A percentile compares a stretch with the other conserved stretches of the same genome.
Evolutionary conservation across 1,139 yeast genomes (phyloP).

Genomic region (Candida dubliniensis): DNA sequence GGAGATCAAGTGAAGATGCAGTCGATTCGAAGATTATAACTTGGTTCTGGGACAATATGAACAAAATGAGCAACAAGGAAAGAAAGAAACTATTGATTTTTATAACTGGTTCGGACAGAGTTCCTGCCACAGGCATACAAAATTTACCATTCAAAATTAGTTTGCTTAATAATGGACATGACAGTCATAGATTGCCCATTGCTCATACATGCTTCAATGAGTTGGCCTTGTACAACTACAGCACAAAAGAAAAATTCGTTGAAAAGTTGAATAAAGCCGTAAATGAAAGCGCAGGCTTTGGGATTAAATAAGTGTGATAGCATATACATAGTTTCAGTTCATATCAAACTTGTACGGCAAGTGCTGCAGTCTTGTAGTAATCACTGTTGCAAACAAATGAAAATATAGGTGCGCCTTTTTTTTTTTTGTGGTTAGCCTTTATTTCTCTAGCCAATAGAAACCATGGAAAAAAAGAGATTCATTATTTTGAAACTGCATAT

Average conservation of each 20-base stretch:
- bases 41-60: conserved; percentile 88
- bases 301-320: conserved; percentile 54
- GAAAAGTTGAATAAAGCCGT: conserved; percentile 66
- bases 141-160: conserved; percentile 69
- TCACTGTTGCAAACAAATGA: too few relatives aligned
- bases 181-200: conserved; percentile 61
- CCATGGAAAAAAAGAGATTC: conserved; percentile 4
- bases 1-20: conserved; percentile 39
- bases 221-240: conserved; percentile 70
- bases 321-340: too few relatives aligned
- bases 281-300: conserved; percentile 83
- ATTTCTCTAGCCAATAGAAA: conserved; percentile 6
- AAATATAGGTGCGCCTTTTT: background rate
- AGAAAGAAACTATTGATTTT: conserved; percentile 71
- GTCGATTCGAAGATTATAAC: conserved; percentile 39
- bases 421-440: background rate
- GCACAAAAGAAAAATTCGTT: conserved; percentile 49
- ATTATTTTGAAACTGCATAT: conserved; percentile 9
- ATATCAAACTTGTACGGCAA: too few relatives aligned
- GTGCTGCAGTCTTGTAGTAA: too few relatives aligned
- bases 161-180: conserved; percentile 44
- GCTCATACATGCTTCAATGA: conserved; percentile 97
- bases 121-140: conserved; percentile 89
- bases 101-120: conserved; percentile 86
- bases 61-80: conserved; percentile 38